Evolutionary conservation across 257 asterid genomes (phyloP).

Genomic region (Penstemon newberryi): DNA sequence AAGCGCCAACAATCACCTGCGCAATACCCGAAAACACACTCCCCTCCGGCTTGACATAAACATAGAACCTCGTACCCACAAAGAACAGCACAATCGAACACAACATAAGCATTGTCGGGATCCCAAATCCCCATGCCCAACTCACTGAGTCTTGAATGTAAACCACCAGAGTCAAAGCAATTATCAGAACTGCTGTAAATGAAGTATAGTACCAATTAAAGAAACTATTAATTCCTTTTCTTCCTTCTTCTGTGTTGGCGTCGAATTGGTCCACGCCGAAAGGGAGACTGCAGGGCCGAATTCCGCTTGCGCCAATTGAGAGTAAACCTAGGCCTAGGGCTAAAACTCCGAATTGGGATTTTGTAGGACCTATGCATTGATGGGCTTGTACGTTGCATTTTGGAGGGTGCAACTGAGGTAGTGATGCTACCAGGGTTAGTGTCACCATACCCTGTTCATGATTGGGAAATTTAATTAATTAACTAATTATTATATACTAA

Average conservation of each 20-base stretch:
- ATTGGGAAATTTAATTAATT: constrained; percentile 2
- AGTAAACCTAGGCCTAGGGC: constrained; percentile 45
- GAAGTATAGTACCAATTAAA: constrained; percentile 91
- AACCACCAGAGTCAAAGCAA: constrained; percentile 63
- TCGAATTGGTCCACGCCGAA: constrained; percentile 96
- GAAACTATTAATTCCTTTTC: constrained; percentile 74
- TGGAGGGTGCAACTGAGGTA: constrained; percentile 69
- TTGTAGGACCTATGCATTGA: constrained; percentile 59
- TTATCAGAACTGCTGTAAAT: constrained; percentile 58
- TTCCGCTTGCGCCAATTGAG: constrained; percentile 74
- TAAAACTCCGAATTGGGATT: constrained; percentile 51
- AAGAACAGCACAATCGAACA: constrained; percentile 51
- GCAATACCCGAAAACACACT: constrained; percentile 62
- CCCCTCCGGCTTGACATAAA: constrained; percentile 71
- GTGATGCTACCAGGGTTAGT: constrained; percentile 65
- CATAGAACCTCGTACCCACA: constrained; percentile 52
- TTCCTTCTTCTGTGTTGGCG: constrained; percentile 53
- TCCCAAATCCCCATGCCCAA: constrained; percentile 67
- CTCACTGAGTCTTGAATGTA: constrained; percentile 75
- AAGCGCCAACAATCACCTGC: constrained; percentile 52
- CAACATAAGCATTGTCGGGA: constrained; percentile 65
- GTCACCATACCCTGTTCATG: constrained; percentile 77
- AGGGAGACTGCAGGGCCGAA: constrained; percentile 89
- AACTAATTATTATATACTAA: background rate
- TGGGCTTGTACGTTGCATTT: constrained; percentile 42